These are phyloP conservation scores for Nepenthes mirabilis DNA, from an alignment of 148 eudicot species.

Conservation along the genomic window DNA sequence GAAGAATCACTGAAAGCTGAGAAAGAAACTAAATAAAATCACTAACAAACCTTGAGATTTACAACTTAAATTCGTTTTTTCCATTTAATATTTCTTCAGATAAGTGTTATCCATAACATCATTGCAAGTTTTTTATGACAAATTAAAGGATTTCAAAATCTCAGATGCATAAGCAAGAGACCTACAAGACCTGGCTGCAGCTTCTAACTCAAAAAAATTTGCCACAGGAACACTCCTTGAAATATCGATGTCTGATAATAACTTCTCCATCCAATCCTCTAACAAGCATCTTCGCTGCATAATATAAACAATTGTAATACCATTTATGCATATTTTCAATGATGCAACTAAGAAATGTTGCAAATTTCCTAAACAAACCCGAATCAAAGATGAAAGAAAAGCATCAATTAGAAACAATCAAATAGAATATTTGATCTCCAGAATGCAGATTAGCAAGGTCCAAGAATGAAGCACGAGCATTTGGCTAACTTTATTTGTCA, in stretches of 20 bases:
- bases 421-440: too few relatives aligned
- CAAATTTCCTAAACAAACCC: neutral
- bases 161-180: conserved; percentile 13
- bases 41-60: neutral
- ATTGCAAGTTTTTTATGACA: neutral
- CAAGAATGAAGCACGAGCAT: too few relatives aligned
- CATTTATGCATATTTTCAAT: neutral
- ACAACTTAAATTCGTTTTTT: neutral
- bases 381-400: neutral
- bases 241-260: conserved; percentile 68
- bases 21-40: conserved; percentile 6
- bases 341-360: neutral
- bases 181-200: conserved; percentile 89
- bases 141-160: neutral
- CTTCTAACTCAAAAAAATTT: conserved; percentile 88
- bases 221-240: conserved; percentile 85
- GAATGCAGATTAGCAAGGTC: too few relatives aligned
- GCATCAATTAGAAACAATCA: too few relatives aligned
- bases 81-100: too few relatives aligned
- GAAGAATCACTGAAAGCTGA: conserved; percentile 67
- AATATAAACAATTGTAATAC: conserved; percentile 9
- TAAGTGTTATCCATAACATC: neutral
- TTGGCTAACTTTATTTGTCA: too few relatives aligned
- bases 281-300: conserved; percentile 66
- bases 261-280: conserved; percentile 78